These are phyloP conservation scores for Lolium perenne DNA, from an alignment of 176 grass and related monocot species.

Conservation along the genomic window DNA sequence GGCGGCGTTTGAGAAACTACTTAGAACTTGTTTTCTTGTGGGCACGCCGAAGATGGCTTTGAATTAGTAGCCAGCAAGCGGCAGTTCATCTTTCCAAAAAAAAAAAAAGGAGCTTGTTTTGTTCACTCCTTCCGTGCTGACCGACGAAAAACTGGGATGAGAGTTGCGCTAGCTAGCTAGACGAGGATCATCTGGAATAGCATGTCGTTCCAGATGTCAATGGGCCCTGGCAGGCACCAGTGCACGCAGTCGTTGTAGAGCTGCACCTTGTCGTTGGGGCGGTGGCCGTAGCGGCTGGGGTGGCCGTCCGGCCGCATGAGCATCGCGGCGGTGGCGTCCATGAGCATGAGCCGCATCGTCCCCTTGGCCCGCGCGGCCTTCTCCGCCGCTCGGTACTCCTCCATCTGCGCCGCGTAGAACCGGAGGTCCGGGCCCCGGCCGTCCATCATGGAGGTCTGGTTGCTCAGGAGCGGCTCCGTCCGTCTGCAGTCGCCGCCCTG, in stretches of 20 bases:
- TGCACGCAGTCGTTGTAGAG: slow-evolving; percentile 17
- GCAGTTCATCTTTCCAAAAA: no score
- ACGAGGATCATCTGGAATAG: slow-evolving; percentile 65
- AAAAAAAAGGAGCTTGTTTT: background rate
- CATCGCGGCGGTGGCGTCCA: slow-evolving; percentile 61
- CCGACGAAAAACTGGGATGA: slow-evolving; percentile 4
- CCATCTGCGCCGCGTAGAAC: slow-evolving; percentile 67
- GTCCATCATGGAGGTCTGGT: slow-evolving; percentile 63
- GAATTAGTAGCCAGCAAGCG: no score
- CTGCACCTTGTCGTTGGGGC: slow-evolving; percentile 59
- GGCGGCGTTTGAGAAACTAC: no score
- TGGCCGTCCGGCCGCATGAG: slow-evolving; percentile 55
- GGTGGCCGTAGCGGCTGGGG: slow-evolving; percentile 56
- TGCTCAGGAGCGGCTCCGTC: slow-evolving; percentile 51
- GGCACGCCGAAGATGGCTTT: no score
- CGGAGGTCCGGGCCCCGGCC: slow-evolving; percentile 39
- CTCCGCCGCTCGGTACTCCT: slow-evolving; percentile 63
- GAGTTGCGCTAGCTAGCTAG: background rate
- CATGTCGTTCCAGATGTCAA: background rate
- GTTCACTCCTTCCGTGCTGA: slow-evolving; percentile 12
- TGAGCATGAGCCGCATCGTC: slow-evolving; percentile 43
- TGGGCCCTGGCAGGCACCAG: no score
- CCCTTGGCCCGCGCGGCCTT: slow-evolving; percentile 36
- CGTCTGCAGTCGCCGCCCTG: slow-evolving; percentile 68
- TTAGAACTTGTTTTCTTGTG: no score